These are phyloP conservation scores for Fagus sylvatica DNA, from an alignment of 306 rosid genomes.

Conservation along the genomic window DNA sequence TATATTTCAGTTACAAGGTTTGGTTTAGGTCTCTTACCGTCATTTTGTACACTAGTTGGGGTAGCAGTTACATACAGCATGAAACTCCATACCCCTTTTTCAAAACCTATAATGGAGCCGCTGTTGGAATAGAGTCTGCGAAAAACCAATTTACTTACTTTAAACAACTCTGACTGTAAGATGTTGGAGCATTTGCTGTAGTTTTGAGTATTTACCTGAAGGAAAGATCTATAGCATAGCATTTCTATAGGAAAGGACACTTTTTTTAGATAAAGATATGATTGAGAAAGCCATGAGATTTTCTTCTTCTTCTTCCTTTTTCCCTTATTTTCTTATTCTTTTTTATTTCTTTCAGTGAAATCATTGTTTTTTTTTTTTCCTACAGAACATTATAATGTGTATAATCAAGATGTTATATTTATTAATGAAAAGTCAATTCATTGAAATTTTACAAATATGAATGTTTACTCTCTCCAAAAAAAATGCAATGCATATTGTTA, in stretches of 20 bases:
- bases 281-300: not conserved
- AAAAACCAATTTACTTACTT: slow-evolving; percentile 12
- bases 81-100: slow-evolving; percentile 56
- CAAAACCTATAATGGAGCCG: slow-evolving; percentile 58
- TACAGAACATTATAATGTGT: not conserved
- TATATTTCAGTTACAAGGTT: slow-evolving; percentile 64
- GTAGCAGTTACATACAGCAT: slow-evolving; percentile 63
- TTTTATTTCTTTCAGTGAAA: not conserved
- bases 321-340: not conserved
- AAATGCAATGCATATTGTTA: not conserved
- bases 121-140: slow-evolving; percentile 45
- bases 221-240: not conserved
- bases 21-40: slow-evolving; percentile 84
- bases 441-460: not conserved
- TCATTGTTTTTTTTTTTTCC: not conserved
- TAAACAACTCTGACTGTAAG: not conserved
- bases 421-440: not conserved
- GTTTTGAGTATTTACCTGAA: not conserved
- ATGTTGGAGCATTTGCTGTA: not conserved
- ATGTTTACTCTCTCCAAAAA: not conserved
- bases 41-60: slow-evolving; percentile 61
- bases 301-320: too few relatives aligned
- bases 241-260: not conserved
- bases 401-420: not conserved
- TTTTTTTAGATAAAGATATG: not conserved